Evolutionary conservation across 2,329 filamentous ascomycete species (phyloP).

Genomic region (Hymenoscyphus linearis): DNA sequence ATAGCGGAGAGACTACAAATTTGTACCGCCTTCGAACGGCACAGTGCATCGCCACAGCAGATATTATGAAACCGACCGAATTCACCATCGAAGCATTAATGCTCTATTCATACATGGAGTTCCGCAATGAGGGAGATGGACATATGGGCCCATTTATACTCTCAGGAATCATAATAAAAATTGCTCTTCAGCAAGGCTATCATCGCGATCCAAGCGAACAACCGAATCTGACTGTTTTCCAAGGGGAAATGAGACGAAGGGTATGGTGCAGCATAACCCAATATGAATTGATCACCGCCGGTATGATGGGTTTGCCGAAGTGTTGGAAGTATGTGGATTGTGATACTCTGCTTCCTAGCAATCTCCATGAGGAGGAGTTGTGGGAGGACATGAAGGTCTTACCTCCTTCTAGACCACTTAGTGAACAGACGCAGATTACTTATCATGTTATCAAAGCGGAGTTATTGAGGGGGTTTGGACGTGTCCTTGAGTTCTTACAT

Average conservation of each 20-base stretch:
- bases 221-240: constrained; percentile 44
- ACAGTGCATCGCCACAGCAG: constrained; percentile 45
- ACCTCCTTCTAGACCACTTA: constrained; percentile 49
- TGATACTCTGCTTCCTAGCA: constrained; percentile 57
- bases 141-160: constrained; percentile 52
- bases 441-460: constrained; percentile 48
- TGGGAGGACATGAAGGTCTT: constrained; percentile 48
- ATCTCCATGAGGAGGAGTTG: constrained; percentile 62
- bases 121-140: constrained; percentile 38
- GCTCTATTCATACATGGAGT: constrained; percentile 42
- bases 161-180: constrained; percentile 43
- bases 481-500: constrained; percentile 47
- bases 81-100: constrained; percentile 46
- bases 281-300: constrained; percentile 59
- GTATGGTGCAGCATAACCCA: constrained; percentile 51
- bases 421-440: constrained; percentile 53
- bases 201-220: constrained; percentile 51
- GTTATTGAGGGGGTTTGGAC: constrained; percentile 44
- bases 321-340: constrained; percentile 59
- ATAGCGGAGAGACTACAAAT: constrained; percentile 42
- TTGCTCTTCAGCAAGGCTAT: constrained; percentile 55
- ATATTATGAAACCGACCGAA: constrained; percentile 42
- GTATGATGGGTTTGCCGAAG: constrained; percentile 61
- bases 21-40: constrained; percentile 45
- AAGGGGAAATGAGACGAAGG: constrained; percentile 58